Conservation (phyloP, 768 basidiomycete genomes). For the Lentinus brumalis region DNA sequence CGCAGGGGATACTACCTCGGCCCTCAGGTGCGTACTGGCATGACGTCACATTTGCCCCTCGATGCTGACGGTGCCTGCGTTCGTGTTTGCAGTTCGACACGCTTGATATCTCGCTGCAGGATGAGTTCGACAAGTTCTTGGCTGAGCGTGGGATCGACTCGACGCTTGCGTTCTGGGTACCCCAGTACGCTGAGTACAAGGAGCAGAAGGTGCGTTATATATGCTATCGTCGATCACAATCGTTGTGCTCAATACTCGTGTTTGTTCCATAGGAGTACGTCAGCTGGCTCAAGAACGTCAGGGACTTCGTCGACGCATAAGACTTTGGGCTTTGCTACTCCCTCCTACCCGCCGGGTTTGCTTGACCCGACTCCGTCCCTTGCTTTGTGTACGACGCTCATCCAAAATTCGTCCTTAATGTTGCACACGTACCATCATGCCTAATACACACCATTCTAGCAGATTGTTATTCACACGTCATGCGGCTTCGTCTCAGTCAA, state of each 20-base stretch:
- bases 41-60: neutral
- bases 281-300: constrained; percentile 82
- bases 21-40: constrained; percentile 60
- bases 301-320: constrained; percentile 70
- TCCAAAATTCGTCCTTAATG: constrained; percentile 6
- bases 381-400: neutral
- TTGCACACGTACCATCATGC: constrained; percentile 9
- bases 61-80: neutral
- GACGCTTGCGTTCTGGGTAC: constrained; percentile 80
- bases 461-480: no score
- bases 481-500: no score
- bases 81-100: constrained; percentile 72
- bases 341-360: no score
- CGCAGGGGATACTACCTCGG: constrained; percentile 91
- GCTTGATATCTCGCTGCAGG: constrained; percentile 84
- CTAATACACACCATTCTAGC: constrained; percentile 18
- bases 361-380: no score
- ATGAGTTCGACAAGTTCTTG: constrained; percentile 89
- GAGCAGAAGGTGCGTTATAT: constrained; percentile 78
- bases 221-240: neutral
- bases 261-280: constrained; percentile 74
- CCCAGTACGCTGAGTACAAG: constrained; percentile 86
- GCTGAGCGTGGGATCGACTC: constrained; percentile 90
- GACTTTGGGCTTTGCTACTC: neutral
- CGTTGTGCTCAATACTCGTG: neutral